These are phyloP conservation scores for Fusarium stilboides DNA, from an alignment of 2,329 filamentous ascomycete genomes.

Conservation along the genomic window DNA sequence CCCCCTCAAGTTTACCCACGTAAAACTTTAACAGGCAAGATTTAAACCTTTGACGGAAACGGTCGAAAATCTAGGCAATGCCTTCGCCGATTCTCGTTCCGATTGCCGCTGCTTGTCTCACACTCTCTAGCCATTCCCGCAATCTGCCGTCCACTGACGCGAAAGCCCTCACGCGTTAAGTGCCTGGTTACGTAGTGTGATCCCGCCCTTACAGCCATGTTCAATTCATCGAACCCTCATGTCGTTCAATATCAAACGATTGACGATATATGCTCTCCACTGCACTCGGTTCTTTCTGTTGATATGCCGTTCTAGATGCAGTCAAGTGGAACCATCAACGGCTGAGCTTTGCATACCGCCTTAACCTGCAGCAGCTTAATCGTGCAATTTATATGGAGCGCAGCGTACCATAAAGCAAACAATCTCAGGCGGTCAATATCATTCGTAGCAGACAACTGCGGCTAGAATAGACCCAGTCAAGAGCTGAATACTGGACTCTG, in stretches of 20 bases:
- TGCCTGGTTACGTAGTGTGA: too few species aligned
- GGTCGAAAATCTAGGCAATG: conserved; percentile 17
- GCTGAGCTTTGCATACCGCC: conserved; percentile 43
- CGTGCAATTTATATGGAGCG: conserved; percentile 16
- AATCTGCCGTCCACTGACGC: conserved; percentile 25
- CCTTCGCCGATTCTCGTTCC: not conserved
- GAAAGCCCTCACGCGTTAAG: conserved; percentile 5
- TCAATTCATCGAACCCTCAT: conserved; percentile 10
- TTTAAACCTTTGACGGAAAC: conserved; percentile 37
- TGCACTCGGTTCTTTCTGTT: not conserved
- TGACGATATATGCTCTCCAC: not conserved
- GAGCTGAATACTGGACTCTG: not conserved
- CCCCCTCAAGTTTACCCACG: conserved; percentile 9
- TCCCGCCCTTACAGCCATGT: conserved; percentile 13
- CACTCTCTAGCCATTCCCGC: conserved; percentile 40
- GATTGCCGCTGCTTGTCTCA: conserved; percentile 15
- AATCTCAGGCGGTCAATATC: conserved; percentile 23
- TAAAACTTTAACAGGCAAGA: conserved; percentile 19
- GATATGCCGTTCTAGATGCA: conserved; percentile 28
- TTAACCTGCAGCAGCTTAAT: conserved; percentile 32
- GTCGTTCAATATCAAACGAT: not conserved
- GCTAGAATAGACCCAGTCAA: not conserved
- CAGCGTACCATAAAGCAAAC: conserved; percentile 22
- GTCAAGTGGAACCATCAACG: conserved; percentile 35
- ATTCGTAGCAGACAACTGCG: not conserved